Conservation (phyloP, 1,284 basidiomycete genomes). For the Melampsora occidentalis region DNA sequence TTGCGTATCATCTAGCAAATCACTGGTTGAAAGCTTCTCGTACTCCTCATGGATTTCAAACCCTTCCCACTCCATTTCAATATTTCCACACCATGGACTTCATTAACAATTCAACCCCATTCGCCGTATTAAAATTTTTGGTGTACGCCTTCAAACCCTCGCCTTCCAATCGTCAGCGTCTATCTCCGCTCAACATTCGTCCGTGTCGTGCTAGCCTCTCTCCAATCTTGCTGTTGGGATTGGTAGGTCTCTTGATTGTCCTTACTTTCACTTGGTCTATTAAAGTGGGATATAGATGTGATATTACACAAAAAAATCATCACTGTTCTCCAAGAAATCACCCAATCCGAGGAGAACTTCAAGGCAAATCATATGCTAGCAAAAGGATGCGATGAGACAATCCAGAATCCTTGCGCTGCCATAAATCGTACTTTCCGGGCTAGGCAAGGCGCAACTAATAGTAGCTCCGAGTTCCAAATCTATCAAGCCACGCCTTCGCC, state of each 20-base stretch:
- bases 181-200: neutral
- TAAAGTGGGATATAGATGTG: neutral
- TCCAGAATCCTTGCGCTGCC: neutral
- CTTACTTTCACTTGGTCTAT: conserved; percentile 3
- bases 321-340: neutral
- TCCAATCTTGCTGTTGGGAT: neutral
- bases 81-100: conserved; percentile 6
- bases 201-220: neutral
- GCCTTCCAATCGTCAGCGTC: neutral
- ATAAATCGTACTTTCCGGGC: neutral
- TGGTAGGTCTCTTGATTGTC: neutral
- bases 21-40: neutral
- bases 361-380: neutral
- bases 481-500: neutral
- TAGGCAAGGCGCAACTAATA: conserved; percentile 1
- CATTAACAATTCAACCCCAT: neutral
- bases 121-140: neutral
- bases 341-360: neutral
- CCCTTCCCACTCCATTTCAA: conserved; percentile 7
- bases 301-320: neutral
- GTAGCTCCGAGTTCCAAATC: neutral
- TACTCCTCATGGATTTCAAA: neutral
- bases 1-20: conserved; percentile 11
- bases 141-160: conserved; percentile 4
- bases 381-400: neutral